A percentile compares a stretch with the other conserved stretches of the same genome.
phyloP scores from a whole-genome alignment of 2,329 filamentous ascomycete species.

The Diaporthe humulicola region DNA sequence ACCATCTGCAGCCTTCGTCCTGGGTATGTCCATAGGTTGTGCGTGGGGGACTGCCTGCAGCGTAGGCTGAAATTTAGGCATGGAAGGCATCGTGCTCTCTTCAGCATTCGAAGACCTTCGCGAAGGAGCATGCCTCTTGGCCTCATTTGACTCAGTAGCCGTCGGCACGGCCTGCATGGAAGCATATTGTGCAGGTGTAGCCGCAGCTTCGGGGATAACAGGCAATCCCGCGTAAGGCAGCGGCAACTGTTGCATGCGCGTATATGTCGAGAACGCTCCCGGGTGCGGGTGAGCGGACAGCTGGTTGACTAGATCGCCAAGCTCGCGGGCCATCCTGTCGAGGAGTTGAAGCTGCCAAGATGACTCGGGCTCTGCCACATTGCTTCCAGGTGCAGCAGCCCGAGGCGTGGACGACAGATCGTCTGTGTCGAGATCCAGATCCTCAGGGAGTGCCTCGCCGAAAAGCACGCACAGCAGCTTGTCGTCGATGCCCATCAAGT shows the following conservation, averaged over 20 bases:
- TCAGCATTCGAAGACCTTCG: slow-evolving; percentile 32
- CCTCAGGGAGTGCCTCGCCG: slow-evolving; percentile 78
- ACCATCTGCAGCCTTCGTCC: slow-evolving; percentile 43
- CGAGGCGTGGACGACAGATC: slow-evolving; percentile 62
- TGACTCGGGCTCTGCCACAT: slow-evolving; percentile 53
- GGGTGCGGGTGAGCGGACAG: slow-evolving; percentile 82
- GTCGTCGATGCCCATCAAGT: slow-evolving; percentile 93
- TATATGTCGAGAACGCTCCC: slow-evolving; percentile 88
- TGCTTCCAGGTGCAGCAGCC: slow-evolving; percentile 48
- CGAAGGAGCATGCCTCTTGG: slow-evolving; percentile 36
- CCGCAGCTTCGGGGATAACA: slow-evolving; percentile 67
- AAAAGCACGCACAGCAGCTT: slow-evolving; percentile 86
- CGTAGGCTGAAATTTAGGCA: slow-evolving; percentile 60
- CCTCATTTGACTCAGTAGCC: slow-evolving; percentile 39
- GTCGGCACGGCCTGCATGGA: slow-evolving; percentile 27
- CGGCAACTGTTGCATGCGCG: slow-evolving; percentile 72
- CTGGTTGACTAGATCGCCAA: slow-evolving; percentile 86
- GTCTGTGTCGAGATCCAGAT: slow-evolving; percentile 51
- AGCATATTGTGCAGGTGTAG: slow-evolving; percentile 44
- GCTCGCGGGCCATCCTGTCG: slow-evolving; percentile 86
- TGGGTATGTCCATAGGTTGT: slow-evolving; percentile 54
- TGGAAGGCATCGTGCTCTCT: slow-evolving; percentile 26
- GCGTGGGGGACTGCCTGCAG: slow-evolving; percentile 54
- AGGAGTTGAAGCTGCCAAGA: slow-evolving; percentile 84
- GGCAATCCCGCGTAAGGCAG: slow-evolving; percentile 85